Conservation (phyloP, 2,329 filamentous ascomycete genomes). For the Kalaharituber pfeilii region DNA sequence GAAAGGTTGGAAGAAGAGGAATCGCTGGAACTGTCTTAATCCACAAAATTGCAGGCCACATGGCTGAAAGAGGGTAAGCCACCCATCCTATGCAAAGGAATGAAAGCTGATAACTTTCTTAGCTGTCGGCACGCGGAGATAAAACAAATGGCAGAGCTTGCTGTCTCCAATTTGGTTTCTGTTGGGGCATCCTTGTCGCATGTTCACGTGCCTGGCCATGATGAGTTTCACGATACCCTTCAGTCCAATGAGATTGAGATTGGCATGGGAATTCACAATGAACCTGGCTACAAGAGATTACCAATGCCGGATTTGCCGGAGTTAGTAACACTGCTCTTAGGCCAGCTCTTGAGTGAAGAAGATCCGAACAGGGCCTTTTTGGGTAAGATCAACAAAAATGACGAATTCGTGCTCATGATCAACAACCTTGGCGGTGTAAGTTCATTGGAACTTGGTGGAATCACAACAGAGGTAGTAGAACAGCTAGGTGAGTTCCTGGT, state of each 20-base stretch:
- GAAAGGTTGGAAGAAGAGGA: slow-evolving; percentile 82
- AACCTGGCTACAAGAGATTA: slow-evolving; percentile 38
- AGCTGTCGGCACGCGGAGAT: slow-evolving; percentile 38
- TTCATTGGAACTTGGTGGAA: slow-evolving; percentile 47
- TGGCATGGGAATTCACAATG: slow-evolving; percentile 59
- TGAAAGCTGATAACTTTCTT: too few relatives aligned
- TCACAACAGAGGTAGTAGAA: slow-evolving; percentile 46
- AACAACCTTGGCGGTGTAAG: slow-evolving; percentile 56
- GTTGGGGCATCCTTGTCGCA: slow-evolving; percentile 75
- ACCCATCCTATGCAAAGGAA: too few relatives aligned
- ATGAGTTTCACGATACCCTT: slow-evolving; percentile 34
- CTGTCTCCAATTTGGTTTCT: slow-evolving; percentile 60
- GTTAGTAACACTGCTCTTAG: slow-evolving; percentile 44
- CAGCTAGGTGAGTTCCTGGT: too few relatives aligned
- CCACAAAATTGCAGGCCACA: slow-evolving; percentile 73
- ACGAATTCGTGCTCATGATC: slow-evolving; percentile 39
- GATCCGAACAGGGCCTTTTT: slow-evolving; percentile 49
- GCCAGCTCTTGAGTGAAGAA: slow-evolving; percentile 42
- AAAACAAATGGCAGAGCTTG: slow-evolving; percentile 50
- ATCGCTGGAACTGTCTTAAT: slow-evolving; percentile 84
- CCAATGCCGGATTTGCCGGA: slow-evolving; percentile 32
- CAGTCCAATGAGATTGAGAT: slow-evolving; percentile 43
- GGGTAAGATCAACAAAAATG: slow-evolving; percentile 40
- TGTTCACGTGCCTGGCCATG: slow-evolving; percentile 79
- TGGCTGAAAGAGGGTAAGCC: slow-evolving; percentile 50